Percentiles rank a stretch among this genome's conserved stretches.
Conservation (phyloP, 108 stramenopile species). For the Cyclotella distinguenda region DNA sequence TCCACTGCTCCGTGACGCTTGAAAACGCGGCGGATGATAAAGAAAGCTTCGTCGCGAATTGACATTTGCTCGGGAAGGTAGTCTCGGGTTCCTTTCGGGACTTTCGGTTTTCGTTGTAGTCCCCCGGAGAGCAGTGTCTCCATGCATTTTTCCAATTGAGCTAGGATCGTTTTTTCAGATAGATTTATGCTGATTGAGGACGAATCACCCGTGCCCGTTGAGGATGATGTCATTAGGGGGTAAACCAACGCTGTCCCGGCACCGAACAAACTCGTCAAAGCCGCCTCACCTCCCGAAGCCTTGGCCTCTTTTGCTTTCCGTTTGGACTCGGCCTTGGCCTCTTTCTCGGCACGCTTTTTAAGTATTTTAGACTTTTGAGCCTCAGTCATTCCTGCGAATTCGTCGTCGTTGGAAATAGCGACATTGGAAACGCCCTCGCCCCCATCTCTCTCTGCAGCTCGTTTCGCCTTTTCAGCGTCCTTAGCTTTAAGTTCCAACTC, state of each 20-base stretch:
- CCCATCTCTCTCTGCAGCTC: slow-evolving; percentile 23
- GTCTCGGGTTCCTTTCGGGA: slow-evolving; percentile 83
- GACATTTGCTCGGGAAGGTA: slow-evolving; percentile 86
- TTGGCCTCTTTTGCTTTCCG: slow-evolving; percentile 66
- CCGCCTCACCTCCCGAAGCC: slow-evolving; percentile 51
- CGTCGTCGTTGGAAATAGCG: slow-evolving; percentile 26
- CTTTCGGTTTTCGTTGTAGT: slow-evolving; percentile 72
- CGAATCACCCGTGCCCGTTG: background rate
- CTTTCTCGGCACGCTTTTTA: slow-evolving; percentile 81
- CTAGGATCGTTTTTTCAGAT: slow-evolving; percentile 16
- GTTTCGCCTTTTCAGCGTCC: slow-evolving; percentile 54
- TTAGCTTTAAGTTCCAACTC: slow-evolving; percentile 49
- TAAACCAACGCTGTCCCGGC: slow-evolving; percentile 52
- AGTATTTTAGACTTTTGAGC: slow-evolving; percentile 69
- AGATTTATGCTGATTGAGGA: slow-evolving; percentile 5
- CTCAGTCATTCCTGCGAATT: slow-evolving; percentile 62
- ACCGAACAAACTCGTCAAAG: slow-evolving; percentile 54
- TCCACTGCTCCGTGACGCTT: slow-evolving; percentile 91
- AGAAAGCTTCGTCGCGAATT: slow-evolving; percentile 83
- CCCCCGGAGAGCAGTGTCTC: slow-evolving; percentile 50
- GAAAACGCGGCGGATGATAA: slow-evolving; percentile 83
- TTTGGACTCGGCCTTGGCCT: slow-evolving; percentile 81
- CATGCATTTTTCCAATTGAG: slow-evolving; percentile 39
- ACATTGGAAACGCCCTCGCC: background rate
- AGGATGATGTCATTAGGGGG: slow-evolving; percentile 14